Conservation (phyloP, 306 rosid genomes). For the Cicer cuneatum region DNA sequence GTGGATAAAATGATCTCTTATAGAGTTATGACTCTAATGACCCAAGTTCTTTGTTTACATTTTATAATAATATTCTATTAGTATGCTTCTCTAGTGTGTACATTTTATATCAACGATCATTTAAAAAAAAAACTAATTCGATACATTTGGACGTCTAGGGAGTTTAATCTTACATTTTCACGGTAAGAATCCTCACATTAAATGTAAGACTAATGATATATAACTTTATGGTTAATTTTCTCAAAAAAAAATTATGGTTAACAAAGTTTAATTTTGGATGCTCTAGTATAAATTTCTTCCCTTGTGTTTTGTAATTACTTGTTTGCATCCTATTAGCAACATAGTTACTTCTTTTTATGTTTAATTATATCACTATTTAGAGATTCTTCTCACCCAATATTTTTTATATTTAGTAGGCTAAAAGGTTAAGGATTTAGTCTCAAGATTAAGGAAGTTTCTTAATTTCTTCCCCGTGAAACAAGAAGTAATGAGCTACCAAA, state of each 20-base stretch:
- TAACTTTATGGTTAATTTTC: too few relatives aligned
- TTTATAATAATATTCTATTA: background rate
- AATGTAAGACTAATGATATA: too few relatives aligned
- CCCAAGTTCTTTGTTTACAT: too few relatives aligned
- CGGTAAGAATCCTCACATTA: background rate
- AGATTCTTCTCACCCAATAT: constrained; percentile 40
- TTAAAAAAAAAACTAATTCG: background rate
- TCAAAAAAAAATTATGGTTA: background rate
- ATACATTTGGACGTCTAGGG: background rate
- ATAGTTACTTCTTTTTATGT: constrained; percentile 40
- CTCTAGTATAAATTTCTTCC: constrained; percentile 26
- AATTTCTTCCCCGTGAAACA: constrained; percentile 45
- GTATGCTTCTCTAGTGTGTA: background rate
- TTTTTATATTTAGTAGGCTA: constrained; percentile 1
- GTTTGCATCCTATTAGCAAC: constrained; percentile 42
- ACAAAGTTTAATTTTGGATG: constrained; percentile 53
- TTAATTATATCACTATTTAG: constrained; percentile 7
- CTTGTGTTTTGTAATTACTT: constrained; percentile 29
- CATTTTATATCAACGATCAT: background rate
- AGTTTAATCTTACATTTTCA: background rate
- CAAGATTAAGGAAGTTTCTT: constrained; percentile 48
- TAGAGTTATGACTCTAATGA: too few relatives aligned
- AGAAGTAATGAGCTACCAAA: constrained; percentile 40
- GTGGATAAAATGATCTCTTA: too few relatives aligned
- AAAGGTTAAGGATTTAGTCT: constrained; percentile 29